These are phyloP conservation scores for Suhomyces panamericanus DNA, from an alignment of 1,139 yeast species.

Conservation along the genomic window DNA sequence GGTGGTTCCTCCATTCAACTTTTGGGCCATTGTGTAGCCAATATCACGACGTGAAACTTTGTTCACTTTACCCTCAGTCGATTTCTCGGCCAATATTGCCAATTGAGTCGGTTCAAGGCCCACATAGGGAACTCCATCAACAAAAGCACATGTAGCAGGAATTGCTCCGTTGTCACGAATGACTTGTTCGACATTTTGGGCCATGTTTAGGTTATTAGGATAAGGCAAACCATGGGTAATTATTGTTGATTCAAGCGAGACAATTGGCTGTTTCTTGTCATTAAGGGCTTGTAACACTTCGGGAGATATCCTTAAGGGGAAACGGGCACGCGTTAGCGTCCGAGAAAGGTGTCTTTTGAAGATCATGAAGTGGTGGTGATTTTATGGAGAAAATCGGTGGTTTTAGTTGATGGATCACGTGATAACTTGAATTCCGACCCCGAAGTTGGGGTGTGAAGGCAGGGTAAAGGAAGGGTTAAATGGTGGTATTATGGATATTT, in stretches of 20 bases:
- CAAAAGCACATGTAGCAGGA: constrained; percentile 86
- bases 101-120: constrained; percentile 58
- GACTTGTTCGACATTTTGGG: constrained; percentile 60
- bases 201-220: constrained; percentile 77
- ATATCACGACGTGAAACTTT: constrained; percentile 84
- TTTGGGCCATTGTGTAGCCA: constrained; percentile 66
- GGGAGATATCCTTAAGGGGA: constrained; percentile 42
- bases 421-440: not conserved
- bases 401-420: not conserved
- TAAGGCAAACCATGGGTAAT: constrained; percentile 88
- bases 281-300: constrained; percentile 64
- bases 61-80: constrained; percentile 31
- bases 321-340: not conserved
- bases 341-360: constrained; percentile 3
- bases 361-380: not conserved
- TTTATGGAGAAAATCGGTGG: not conserved
- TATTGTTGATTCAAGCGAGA: constrained; percentile 82
- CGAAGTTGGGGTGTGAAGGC: not conserved
- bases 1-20: constrained; percentile 80
- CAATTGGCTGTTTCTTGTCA: constrained; percentile 57
- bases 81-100: constrained; percentile 46
- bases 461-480: not conserved
- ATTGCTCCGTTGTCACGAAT: constrained; percentile 66
- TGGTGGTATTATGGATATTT: no score
- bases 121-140: constrained; percentile 68